These are phyloP conservation scores for Dictyostelium purpureum DNA, from an alignment of 78 protist genomes.

Conservation along the genomic window DNA sequence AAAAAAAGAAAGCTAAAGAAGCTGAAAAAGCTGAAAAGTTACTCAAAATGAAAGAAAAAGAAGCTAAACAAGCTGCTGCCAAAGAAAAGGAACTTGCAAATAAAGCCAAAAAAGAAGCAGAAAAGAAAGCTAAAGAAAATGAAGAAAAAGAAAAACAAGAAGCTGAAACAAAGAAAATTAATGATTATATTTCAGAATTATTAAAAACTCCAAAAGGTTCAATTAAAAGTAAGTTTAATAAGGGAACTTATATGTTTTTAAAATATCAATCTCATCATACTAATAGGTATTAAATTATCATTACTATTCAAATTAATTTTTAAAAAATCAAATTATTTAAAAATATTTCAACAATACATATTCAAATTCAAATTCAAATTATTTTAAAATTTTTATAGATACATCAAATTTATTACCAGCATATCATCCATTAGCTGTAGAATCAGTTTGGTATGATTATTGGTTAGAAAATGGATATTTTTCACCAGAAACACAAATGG, in stretches of 20 bases:
- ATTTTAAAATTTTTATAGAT: background rate
- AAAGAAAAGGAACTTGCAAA: constrained; percentile 61
- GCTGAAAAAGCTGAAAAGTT: constrained; percentile 61
- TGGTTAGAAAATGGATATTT: constrained; percentile 95
- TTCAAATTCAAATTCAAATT: no score
- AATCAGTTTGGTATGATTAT: constrained; percentile 96
- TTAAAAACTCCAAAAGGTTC: constrained; percentile 64
- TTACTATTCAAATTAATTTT: background rate
- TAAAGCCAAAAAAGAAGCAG: constrained; percentile 65
- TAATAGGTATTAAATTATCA: no score
- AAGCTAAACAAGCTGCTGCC: constrained; percentile 43
- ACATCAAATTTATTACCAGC: constrained; percentile 37
- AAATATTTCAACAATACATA: background rate
- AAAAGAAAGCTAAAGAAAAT: constrained; percentile 19
- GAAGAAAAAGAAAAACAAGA: constrained; percentile 53
- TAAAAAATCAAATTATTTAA: no score
- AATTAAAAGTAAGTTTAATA: constrained; percentile 37
- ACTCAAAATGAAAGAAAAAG: constrained; percentile 52
- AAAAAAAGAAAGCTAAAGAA: constrained; percentile 81
- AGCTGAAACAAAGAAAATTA: constrained; percentile 1
- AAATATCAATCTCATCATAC: no score
- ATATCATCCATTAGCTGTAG: constrained; percentile 94
- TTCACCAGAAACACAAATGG: constrained; percentile 82
- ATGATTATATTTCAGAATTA: constrained; percentile 13
- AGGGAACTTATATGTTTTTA: background rate